Conservation (phyloP, 768 basidiomycete species). For the Phaeotremella fagi region DNA sequence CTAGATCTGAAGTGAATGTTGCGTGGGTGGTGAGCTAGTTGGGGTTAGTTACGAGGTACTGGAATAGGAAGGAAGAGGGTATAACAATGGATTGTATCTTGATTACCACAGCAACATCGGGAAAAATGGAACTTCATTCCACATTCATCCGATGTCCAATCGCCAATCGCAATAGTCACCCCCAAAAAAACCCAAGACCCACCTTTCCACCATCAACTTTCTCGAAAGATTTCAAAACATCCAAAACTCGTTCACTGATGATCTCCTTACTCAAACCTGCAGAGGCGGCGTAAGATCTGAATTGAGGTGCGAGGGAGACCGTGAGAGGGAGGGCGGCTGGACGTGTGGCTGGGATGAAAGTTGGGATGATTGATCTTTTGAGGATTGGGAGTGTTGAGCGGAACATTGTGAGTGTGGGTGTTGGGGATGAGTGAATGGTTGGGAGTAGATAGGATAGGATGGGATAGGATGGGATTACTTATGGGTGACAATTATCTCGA, state of each 20-base stretch:
- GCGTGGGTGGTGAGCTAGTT: conserved; percentile 62
- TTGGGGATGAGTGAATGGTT: neutral
- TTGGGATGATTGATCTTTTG: conserved; percentile 14
- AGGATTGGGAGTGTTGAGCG: conserved; percentile 36
- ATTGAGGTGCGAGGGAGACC: conserved; percentile 9
- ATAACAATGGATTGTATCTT: too few species aligned
- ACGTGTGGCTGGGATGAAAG: conserved; percentile 1
- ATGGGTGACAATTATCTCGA: neutral
- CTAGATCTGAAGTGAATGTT: conserved; percentile 74
- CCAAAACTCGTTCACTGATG: conserved; percentile 70
- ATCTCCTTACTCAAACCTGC: conserved; percentile 62
- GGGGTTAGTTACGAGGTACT: too few species aligned
- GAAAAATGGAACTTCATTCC: too few species aligned
- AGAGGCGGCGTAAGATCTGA: conserved; percentile 59
- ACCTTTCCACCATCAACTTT: conserved; percentile 76
- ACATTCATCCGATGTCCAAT: neutral
- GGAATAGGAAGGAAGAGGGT: too few species aligned
- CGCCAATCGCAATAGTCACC: neutral
- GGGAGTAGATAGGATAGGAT: neutral
- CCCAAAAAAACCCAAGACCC: conserved; percentile 31
- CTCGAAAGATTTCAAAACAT: conserved; percentile 82
- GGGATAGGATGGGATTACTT: neutral
- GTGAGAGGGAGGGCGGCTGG: conserved; percentile 12
- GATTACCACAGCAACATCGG: too few species aligned
- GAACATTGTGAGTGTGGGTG: conserved; percentile 17